Evolutionary conservation across 176 grass and related monocot species (phyloP).

Genomic region (Raddia distichophylla): DNA sequence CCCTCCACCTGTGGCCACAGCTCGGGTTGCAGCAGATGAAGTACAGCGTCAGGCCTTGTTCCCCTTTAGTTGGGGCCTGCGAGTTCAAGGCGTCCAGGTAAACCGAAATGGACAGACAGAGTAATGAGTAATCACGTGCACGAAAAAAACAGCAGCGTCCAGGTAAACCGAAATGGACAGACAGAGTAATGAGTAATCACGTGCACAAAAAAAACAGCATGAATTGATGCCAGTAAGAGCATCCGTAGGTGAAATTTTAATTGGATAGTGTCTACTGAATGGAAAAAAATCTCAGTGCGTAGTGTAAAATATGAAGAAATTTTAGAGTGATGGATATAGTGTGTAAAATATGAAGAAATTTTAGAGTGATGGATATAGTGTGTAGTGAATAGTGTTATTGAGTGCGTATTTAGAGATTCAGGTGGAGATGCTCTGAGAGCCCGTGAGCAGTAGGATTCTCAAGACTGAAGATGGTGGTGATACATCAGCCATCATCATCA

Average conservation of each 20-base stretch:
- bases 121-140: neutral
- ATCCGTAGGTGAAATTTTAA: too few species aligned
- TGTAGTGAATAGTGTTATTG: too few species aligned
- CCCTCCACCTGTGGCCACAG: slow-evolving; percentile 93
- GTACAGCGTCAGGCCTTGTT: slow-evolving; percentile 73
- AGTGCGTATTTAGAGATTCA: too few species aligned
- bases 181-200: neutral
- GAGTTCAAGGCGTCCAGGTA: neutral
- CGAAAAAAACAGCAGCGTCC: neutral
- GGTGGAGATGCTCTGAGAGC: neutral
- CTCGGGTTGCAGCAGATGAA: slow-evolving; percentile 96
- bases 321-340: too few species aligned
- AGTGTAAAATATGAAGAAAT: too few species aligned
- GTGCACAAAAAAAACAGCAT: neutral
- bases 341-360: too few species aligned
- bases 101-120: neutral
- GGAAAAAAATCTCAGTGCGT: too few species aligned
- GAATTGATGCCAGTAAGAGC: neutral
- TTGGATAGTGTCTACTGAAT: too few species aligned
- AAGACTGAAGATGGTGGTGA: neutral
- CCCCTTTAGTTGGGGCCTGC: slow-evolving; percentile 65
- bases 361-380: too few species aligned
- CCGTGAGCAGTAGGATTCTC: neutral
- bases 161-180: neutral
- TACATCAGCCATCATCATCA: neutral